phyloP scores from a whole-genome alignment of 2,329 filamentous ascomycete species.

The Incumbomyces delicatus region DNA sequence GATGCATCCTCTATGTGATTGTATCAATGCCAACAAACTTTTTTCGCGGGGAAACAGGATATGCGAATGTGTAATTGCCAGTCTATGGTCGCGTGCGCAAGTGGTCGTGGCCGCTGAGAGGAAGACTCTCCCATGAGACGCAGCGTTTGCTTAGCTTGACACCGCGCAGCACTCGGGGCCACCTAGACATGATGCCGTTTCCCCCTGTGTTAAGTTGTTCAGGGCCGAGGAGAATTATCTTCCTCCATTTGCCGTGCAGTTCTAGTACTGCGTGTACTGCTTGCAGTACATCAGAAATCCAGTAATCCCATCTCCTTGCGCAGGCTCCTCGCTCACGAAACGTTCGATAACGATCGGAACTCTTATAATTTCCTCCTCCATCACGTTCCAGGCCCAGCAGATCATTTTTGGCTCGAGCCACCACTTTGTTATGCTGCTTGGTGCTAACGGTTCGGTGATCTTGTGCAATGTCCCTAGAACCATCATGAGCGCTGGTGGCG shows the following conservation, averaged over 20 bases:
- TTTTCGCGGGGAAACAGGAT: too few species aligned
- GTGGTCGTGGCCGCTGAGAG: not conserved
- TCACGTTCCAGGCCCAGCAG: slow-evolving; percentile 35
- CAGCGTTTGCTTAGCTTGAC: not conserved
- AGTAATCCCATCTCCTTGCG: not conserved
- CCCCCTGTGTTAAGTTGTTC: too few species aligned
- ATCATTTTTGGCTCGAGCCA: slow-evolving; percentile 21
- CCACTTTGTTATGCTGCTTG: not conserved
- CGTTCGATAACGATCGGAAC: slow-evolving; percentile 11
- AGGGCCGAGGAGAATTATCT: too few species aligned
- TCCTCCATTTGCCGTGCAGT: too few species aligned
- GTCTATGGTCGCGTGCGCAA: too few species aligned
- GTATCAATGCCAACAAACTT: too few species aligned
- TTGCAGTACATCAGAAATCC: slow-evolving; percentile 9
- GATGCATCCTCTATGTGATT: too few species aligned
- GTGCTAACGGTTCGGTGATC: slow-evolving; percentile 5
- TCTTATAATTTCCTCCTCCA: slow-evolving; percentile 27
- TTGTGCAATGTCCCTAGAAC: slow-evolving; percentile 12
- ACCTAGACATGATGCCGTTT: not conserved
- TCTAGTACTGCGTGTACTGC: slow-evolving; percentile 4
- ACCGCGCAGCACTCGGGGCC: not conserved
- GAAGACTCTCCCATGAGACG: not conserved
- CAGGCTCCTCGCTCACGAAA: slow-evolving; percentile 2
- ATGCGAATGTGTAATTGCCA: too few species aligned
- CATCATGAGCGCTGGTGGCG: slow-evolving; percentile 15